These are phyloP conservation scores for Murraya paniculata DNA, from an alignment of 345 rosid species.

Conservation along the genomic window DNA sequence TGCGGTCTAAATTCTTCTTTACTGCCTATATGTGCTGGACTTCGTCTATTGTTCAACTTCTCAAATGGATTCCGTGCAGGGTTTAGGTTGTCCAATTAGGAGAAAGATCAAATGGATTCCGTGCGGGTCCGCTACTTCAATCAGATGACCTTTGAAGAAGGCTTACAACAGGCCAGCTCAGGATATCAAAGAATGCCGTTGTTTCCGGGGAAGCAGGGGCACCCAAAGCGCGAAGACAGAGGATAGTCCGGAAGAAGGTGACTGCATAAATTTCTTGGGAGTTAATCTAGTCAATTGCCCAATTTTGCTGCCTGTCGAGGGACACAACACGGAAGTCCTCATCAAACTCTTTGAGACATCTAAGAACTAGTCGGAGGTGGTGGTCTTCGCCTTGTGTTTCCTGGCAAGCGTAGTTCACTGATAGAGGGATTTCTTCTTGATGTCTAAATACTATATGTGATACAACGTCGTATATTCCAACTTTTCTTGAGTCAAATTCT, in stretches of 20 bases:
- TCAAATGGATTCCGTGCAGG: constrained; percentile 36
- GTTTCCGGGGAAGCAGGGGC: constrained; percentile 62
- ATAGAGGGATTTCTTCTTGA: background rate
- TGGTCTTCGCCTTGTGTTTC: background rate
- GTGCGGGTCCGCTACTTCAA: constrained; percentile 74
- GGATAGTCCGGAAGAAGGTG: constrained; percentile 75
- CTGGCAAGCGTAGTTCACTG: background rate
- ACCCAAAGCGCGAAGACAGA: constrained; percentile 69
- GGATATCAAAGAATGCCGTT: constrained; percentile 69
- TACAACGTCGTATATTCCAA: no score
- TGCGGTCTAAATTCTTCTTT: background rate
- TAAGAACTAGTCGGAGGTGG: background rate
- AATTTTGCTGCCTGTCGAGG: constrained; percentile 19
- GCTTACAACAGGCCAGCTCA: constrained; percentile 63
- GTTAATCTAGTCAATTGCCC: background rate
- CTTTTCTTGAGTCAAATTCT: no score
- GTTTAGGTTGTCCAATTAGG: constrained; percentile 64
- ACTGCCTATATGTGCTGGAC: background rate
- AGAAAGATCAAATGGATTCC: constrained; percentile 68
- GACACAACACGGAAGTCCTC: background rate
- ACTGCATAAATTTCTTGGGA: constrained; percentile 27
- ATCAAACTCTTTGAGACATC: background rate
- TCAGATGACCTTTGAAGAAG: constrained; percentile 67
- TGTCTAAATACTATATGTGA: constrained; percentile 2
- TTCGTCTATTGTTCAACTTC: background rate